A percentile compares a stretch with the other conserved stretches of the same genome.
Conservation (phyloP, 2,329 filamentous ascomycete genomes). For the Neospermospora avenae region DNA sequence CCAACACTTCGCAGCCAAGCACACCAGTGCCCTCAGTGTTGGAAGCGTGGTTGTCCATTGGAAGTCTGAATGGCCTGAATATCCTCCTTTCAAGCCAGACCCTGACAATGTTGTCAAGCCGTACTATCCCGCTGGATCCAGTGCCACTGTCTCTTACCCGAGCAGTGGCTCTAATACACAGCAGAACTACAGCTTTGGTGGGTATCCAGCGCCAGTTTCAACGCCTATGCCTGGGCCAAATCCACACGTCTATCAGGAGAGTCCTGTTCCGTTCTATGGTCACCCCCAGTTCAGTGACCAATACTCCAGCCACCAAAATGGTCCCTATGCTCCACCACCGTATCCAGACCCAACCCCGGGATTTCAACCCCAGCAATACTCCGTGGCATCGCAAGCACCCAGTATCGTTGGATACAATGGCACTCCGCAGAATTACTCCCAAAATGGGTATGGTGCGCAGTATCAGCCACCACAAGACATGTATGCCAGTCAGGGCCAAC, state of each 20-base stretch:
- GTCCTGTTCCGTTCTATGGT: constrained; percentile 35
- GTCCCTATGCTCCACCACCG: constrained; percentile 31
- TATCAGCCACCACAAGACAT: constrained; percentile 21
- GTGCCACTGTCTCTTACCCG: constrained; percentile 34
- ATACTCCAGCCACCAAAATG: constrained; percentile 32
- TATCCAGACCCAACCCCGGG: constrained; percentile 28
- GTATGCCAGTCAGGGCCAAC: constrained; percentile 21
- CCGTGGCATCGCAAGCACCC: constrained; percentile 23
- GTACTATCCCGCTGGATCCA: constrained; percentile 35
- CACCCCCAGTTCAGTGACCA: constrained; percentile 35
- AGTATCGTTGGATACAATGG: constrained; percentile 25
- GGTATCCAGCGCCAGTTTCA: constrained; percentile 29
- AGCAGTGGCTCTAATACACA: constrained; percentile 32
- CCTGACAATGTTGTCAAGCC: constrained; percentile 42
- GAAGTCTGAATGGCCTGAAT: constrained; percentile 76
- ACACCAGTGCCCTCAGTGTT: constrained; percentile 65
- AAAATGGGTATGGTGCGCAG: constrained; percentile 26
- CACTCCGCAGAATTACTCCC: constrained; percentile 27
- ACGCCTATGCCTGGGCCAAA: constrained; percentile 22
- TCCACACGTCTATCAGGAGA: constrained; percentile 31
- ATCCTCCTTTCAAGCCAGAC: constrained; percentile 67
- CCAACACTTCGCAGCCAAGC: constrained; percentile 81
- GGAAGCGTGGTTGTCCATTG: constrained; percentile 74
- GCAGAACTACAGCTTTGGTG: constrained; percentile 36
- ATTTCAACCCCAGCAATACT: constrained; percentile 28